Conservation (phyloP, 768 basidiomycete species). For the Boletus rex-veris region DNA sequence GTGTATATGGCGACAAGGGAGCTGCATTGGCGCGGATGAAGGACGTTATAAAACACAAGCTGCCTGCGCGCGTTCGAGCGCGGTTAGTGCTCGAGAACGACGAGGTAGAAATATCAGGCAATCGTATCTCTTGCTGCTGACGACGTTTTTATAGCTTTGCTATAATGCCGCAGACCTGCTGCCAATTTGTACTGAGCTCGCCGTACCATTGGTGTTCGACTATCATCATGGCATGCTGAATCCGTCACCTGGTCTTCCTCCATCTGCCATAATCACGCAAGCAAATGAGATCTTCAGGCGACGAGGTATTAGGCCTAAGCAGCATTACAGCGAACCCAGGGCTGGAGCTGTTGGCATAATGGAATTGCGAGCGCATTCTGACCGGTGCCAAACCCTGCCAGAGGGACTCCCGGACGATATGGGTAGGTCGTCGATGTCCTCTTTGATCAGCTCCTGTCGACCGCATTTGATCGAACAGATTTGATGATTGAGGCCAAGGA, state of each 20-base stretch:
- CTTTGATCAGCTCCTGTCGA: not conserved
- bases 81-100: constrained; percentile 93
- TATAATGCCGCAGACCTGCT: constrained; percentile 88
- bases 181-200: constrained; percentile 80
- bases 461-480: constrained; percentile 39
- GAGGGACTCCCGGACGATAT: constrained; percentile 62
- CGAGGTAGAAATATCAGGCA: constrained; percentile 47
- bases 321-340: constrained; percentile 90
- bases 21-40: constrained; percentile 71
- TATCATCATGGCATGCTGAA: constrained; percentile 81
- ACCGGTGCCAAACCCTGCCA: constrained; percentile 72
- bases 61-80: constrained; percentile 61
- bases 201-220: constrained; percentile 71
- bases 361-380: constrained; percentile 85
- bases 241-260: constrained; percentile 53
- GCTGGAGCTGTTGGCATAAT: constrained; percentile 78
- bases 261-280: constrained; percentile 64
- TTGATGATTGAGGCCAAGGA: constrained; percentile 94
- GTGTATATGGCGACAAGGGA: constrained; percentile 78
- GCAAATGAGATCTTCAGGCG: constrained; percentile 71
- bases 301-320: constrained; percentile 84
- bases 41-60: constrained; percentile 55
- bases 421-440: constrained; percentile 36
- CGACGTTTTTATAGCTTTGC: constrained; percentile 48
- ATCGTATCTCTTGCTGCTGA: not conserved